These are phyloP conservation scores for Choricystis sp. DNA, from an alignment of 139 green algal genomes.

Conservation along the genomic window DNA sequence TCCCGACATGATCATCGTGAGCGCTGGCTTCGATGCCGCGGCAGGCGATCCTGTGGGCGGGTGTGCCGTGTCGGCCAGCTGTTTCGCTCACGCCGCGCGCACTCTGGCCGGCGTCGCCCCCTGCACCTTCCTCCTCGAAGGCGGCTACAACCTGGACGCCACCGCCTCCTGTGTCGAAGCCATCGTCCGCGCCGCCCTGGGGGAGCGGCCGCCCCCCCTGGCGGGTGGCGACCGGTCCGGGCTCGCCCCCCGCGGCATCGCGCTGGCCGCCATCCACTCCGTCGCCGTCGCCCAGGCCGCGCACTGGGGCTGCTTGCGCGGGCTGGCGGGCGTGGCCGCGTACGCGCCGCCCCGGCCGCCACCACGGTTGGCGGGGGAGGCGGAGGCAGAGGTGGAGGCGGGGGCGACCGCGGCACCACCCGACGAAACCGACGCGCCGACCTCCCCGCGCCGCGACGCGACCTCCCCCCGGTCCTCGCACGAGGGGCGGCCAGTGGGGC, in stretches of 20 bases:
- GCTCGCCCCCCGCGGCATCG: not conserved
- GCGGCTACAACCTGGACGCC: conserved; percentile 54
- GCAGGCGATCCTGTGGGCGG: conserved; percentile 38
- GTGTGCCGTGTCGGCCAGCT: conserved; percentile 24
- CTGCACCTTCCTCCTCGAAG: conserved; percentile 48
- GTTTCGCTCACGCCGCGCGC: conserved; percentile 41
- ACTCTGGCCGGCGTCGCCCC: conserved; percentile 33
- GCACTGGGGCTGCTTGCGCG: not conserved
- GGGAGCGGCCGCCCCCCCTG: conserved; percentile 9
- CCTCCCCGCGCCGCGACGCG: too few species aligned
- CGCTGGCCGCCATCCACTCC: conserved; percentile 7
- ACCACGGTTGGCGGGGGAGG: too few species aligned
- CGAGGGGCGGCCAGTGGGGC: too few species aligned
- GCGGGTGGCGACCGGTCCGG: not conserved
- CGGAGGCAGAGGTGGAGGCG: too few species aligned
- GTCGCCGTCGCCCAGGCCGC: not conserved
- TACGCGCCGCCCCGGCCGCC: not conserved
- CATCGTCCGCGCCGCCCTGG: conserved; percentile 40
- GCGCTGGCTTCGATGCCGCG: conserved; percentile 25
- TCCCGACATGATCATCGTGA: conserved; percentile 45
- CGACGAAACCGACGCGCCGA: too few species aligned
- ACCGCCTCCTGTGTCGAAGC: conserved; percentile 39
- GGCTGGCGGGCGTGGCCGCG: not conserved
- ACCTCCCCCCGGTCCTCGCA: too few species aligned
- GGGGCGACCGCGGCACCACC: too few species aligned